Evolutionary conservation across 139 green algal genomes (phyloP), one percentile per base, ranked within the genome.

Genomic region (Choricystis sp.): DNA sequence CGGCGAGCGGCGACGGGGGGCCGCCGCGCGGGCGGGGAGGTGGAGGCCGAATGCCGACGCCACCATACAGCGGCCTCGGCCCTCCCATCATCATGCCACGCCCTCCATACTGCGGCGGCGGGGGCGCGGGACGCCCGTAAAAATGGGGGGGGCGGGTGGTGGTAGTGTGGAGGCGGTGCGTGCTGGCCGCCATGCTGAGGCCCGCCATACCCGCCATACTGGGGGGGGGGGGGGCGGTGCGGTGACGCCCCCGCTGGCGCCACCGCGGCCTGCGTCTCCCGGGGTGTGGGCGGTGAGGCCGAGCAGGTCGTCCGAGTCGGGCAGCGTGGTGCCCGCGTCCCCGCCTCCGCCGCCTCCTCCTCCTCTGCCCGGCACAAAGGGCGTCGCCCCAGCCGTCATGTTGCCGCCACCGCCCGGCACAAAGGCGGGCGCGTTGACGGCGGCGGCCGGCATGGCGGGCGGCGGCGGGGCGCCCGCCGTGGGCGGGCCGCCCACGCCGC

Each of bases 241-340:
- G n/a, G n/a, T n/a, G n/a, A n/a, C n/a, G n/a, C n/a, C n/a, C n/a
- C n/a, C n/a, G n/a, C n/a, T n/a, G n/a, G n/a, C n/a, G n/a, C n/a
- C n/a, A n/a, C n/a, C n/a, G n/a, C n/a, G n/a, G n/a, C n/a, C n/a
- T n/a, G n/a, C n/a, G n/a, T n/a, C n/a, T 65, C 40, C 66, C 21
- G 73, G 70, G 1, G 70, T 71, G 58, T 77, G 68, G 3, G 77
- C 75, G 1, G 62, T 77, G 55, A 83, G 72, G 29, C 77, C 77
- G 19, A 83, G 49, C 25, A 77, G n/a, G 56, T 83, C 77, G 61
- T 83, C 77, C 0, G 68, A 71, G 3, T 79, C 77, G n/a, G 74
- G 73, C 31, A 83, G 69, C 20, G 49, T 23, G 2, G 66, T 25
- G 26, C 70, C 68, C 40, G 9, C 9, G 16, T 52, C 40, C 40